Percentiles rank a stretch among this genome's conserved stretches.
Evolutionary conservation across 352 stramenopile species (phyloP).

Genomic region (Globisporangium cylindrosporum): DNA sequence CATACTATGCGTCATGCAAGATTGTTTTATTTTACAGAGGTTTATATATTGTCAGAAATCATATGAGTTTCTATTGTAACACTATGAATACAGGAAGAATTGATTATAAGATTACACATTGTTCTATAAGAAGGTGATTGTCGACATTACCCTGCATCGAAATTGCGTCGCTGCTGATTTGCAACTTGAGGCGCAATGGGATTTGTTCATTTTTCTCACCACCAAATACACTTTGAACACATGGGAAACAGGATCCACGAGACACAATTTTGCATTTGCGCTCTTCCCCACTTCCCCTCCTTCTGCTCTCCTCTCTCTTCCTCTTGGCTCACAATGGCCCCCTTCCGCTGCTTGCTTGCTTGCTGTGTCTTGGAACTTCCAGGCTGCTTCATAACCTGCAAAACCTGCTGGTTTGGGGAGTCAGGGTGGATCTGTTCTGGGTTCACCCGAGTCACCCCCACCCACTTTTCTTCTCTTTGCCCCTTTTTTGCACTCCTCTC

Average conservation of each 20-base stretch:
- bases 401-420: background rate
- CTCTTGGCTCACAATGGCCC: background rate
- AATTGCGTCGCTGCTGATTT: conserved; percentile 5
- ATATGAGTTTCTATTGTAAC: too few relatives aligned
- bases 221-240: background rate
- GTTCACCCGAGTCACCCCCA: background rate
- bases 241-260: background rate
- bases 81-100: too few relatives aligned
- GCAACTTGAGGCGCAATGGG: background rate
- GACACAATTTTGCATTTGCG: background rate
- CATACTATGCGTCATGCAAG: background rate
- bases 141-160: background rate
- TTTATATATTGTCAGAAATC: background rate
- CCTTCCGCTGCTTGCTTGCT: background rate
- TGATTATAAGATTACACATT: too few relatives aligned
- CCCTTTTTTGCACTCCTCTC: background rate
- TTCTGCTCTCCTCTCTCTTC: background rate
- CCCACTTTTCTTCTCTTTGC: background rate
- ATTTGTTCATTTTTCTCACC: background rate
- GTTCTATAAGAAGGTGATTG: too few relatives aligned
- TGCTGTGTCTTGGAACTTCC: too few relatives aligned
- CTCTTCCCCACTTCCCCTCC: background rate
- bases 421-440: background rate
- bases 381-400: too few relatives aligned
- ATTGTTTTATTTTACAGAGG: background rate